These are phyloP conservation scores for Scortechinia acanthostroma DNA, from an alignment of 2,329 filamentous ascomycete species.

Conservation along the genomic window DNA sequence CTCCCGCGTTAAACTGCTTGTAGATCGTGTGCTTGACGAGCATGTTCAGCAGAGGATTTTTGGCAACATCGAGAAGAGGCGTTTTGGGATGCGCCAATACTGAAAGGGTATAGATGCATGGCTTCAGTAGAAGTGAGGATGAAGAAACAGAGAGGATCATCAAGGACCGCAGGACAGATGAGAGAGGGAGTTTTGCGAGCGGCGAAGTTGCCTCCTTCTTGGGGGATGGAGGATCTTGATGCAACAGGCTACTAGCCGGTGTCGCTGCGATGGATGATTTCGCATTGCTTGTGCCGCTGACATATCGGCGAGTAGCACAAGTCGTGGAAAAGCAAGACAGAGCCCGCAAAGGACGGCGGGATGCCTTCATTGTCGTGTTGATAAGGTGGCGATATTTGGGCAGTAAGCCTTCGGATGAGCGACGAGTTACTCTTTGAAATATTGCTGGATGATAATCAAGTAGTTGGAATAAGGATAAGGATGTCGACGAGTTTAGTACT, in stretches of 20 bases:
- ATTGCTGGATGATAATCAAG: no score
- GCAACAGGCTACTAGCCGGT: not conserved
- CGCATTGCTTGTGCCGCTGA: not conserved
- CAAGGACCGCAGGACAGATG: not conserved
- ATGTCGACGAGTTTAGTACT: no score
- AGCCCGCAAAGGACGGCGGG: no score
- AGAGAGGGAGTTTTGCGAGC: not conserved
- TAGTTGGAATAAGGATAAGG: no score
- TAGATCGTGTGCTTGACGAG: conserved; percentile 2
- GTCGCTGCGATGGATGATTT: not conserved
- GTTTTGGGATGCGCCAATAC: not conserved
- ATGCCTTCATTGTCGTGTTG: no score
- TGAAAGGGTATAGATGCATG: conserved; percentile 1
- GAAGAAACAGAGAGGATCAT: conserved; percentile 1
- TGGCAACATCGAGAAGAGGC: not conserved
- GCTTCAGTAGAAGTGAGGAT: conserved; percentile 1
- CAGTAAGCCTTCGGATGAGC: no score
- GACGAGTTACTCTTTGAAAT: no score
- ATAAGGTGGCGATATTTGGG: no score
- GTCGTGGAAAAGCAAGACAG: no score
- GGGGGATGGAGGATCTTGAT: not conserved
- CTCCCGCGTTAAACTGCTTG: not conserved
- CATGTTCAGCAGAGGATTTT: not conserved
- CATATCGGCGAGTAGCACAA: not conserved
- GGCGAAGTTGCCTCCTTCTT: not conserved